Base-by-base conservation (phyloP, 148 eudicot species). In the Rhododendron ferrugineum region DNA sequence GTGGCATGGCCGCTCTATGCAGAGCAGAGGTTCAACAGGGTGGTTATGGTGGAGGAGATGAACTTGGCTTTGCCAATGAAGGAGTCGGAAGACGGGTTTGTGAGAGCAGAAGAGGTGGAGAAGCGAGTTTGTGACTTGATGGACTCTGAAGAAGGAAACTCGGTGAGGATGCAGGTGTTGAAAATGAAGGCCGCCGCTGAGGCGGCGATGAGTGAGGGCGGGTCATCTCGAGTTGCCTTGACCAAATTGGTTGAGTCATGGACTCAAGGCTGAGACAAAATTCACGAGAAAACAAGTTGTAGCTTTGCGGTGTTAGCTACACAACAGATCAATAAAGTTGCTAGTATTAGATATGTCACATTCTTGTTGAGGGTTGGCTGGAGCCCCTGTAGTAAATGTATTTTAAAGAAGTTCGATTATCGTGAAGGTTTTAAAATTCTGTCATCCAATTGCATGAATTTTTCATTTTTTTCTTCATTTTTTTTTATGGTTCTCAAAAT, bases 1-100 rank as follows among this genome's bases (percentile, higher is more conserved):
- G 85, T 90, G 78, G 93, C 89, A 36, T 92, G 94, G 92, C 92
- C 91, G 37, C 75, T 90, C 76, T 89, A 91, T 26, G 91, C 94
- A 1, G 94, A 92, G 86, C 92, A 92, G 78, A 64, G 87, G 81
- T 36, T 89, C 5, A 92, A 91, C 42, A 88, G 88, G 88, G 85
- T 86, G 52, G 23, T 88, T 62, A 22, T 92, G 82, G 92, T 91
- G 85, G 89, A 91, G 84, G 89, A 91, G 11, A 23, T 91, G 56
- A 86, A 83, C 81, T 36, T 91, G 32, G 94, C 90, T 4, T 30
- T 92, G 60, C 81, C 84, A 13, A 22, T 92, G 83, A 66, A 52
- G 66, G 90, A 86, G 70, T 82, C 88, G 40, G 88, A 88, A 9
- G 87, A 83, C 4, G 88, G 91, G 68, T 82, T 89, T 44, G 92